Conservation (phyloP, 108 stramenopile species). For the Hondaea fermentalgiana region DNA sequence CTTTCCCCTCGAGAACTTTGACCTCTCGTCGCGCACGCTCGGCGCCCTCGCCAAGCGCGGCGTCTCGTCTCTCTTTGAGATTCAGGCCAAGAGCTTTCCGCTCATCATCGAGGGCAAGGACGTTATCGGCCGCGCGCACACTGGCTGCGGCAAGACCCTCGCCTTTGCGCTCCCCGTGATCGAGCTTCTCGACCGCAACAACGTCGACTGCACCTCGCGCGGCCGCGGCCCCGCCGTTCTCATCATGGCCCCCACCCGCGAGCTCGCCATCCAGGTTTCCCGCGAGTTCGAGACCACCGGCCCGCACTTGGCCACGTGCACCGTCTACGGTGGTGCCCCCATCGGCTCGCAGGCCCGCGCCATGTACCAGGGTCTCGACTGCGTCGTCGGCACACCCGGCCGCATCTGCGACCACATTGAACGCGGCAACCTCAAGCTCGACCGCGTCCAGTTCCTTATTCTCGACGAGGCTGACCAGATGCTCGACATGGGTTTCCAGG, state of each 20-base stretch:
- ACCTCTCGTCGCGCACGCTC: constrained; percentile 35
- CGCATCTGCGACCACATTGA: constrained; percentile 91
- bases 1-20: constrained; percentile 15
- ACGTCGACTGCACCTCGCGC: constrained; percentile 27
- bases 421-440: constrained; percentile 76
- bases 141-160: constrained; percentile 97
- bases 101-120: constrained; percentile 78
- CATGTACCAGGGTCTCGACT: constrained; percentile 73
- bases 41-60: constrained; percentile 35
- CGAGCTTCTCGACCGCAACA: constrained; percentile 40
- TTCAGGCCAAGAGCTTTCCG: constrained; percentile 73
- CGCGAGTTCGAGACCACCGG: constrained; percentile 65
- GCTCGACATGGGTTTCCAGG: constrained; percentile 99
- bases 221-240: constrained; percentile 80
- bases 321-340: constrained; percentile 93
- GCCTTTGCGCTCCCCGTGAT: constrained; percentile 93
- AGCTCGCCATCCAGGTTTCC: constrained; percentile 96
- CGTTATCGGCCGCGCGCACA: constrained; percentile 89
- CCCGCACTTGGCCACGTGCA: constrained; percentile 62
- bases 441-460: constrained; percentile 68
- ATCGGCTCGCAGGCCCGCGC: constrained; percentile 80
- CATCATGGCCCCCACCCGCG: constrained; percentile 92
- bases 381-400: constrained; percentile 96
- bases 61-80: constrained; percentile 41
- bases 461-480: constrained; percentile 99